Evolutionary conservation across 495 filamentous ascomycete species (phyloP).

Genomic region (Penicillium argentinense): DNA sequence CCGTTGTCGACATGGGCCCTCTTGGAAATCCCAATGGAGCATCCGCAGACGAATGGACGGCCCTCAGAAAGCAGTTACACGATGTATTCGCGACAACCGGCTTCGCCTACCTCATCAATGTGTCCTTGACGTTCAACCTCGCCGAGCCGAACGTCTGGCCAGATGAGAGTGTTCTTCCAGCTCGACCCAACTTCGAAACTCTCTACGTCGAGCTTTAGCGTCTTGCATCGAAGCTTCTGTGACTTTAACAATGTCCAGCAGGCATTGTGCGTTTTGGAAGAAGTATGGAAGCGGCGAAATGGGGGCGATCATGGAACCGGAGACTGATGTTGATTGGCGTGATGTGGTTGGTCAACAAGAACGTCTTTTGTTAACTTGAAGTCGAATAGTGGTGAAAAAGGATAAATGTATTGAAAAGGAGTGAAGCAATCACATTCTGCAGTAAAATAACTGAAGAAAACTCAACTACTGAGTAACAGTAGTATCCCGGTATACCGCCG

Average conservation of each 20-base stretch:
- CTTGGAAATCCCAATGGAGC: slow-evolving; percentile 18
- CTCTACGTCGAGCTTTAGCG: slow-evolving; percentile 43
- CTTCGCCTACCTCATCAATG: slow-evolving; percentile 45
- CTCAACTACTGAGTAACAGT: no score
- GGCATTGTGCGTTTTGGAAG: slow-evolving; percentile 32
- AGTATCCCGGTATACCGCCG: not conserved
- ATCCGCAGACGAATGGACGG: slow-evolving; percentile 13
- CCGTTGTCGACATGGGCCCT: slow-evolving; percentile 40
- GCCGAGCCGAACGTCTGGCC: slow-evolving; percentile 47
- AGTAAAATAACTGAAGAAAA: not conserved
- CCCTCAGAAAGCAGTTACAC: slow-evolving; percentile 32
- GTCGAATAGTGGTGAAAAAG: no score
- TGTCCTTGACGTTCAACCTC: slow-evolving; percentile 42
- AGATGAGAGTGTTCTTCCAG: slow-evolving; percentile 9
- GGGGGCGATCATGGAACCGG: no score
- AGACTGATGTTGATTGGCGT: no score
- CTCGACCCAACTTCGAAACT: slow-evolving; percentile 27
- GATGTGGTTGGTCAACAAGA: no score
- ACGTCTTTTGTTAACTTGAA: no score
- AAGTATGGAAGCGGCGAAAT: no score
- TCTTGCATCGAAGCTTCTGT: slow-evolving; percentile 39
- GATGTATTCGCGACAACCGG: slow-evolving; percentile 45
- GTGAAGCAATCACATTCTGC: no score
- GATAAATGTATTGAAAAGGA: no score
- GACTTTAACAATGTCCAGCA: slow-evolving; percentile 40